Evolutionary conservation across 495 filamentous ascomycete species (phyloP).

Genomic region (Rostrohypoxylon terebratum): DNA sequence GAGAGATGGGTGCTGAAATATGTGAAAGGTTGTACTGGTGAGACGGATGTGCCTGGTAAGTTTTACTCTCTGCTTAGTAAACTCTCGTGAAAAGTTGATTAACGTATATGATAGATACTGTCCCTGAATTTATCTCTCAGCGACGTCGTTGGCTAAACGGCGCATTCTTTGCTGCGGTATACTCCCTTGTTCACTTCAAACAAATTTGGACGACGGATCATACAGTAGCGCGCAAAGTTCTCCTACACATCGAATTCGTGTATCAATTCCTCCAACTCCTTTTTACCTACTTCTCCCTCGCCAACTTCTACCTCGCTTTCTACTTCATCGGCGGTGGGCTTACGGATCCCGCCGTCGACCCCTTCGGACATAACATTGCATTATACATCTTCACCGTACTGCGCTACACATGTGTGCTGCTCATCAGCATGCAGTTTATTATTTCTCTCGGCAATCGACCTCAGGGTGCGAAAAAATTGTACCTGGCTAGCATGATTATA

Average conservation of each 20-base stretch:
- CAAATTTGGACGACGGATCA: slow-evolving; percentile 97
- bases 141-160: slow-evolving; percentile 97
- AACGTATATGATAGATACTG: slow-evolving; percentile 64
- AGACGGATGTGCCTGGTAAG: slow-evolving; percentile 96
- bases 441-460: slow-evolving; percentile 98
- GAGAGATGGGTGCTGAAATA: slow-evolving; percentile 98
- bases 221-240: slow-evolving; percentile 84
- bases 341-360: slow-evolving; percentile 81
- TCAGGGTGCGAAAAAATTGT: slow-evolving; percentile 94
- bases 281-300: slow-evolving; percentile 98
- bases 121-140: slow-evolving; percentile 96
- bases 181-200: slow-evolving; percentile 92
- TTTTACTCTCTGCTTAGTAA: slow-evolving; percentile 19
- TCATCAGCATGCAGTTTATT: slow-evolving; percentile 96
- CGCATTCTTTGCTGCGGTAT: slow-evolving; percentile 98
- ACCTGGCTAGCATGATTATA: slow-evolving; percentile 84
- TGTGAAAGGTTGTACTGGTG: slow-evolving; percentile 92
- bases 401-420: slow-evolving; percentile 83
- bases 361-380: slow-evolving; percentile 87
- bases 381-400: slow-evolving; percentile 87
- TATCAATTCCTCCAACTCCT: slow-evolving; percentile 92
- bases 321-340: slow-evolving; percentile 98
- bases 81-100: slow-evolving; percentile 22
- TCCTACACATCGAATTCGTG: slow-evolving; percentile 94
- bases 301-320: slow-evolving; percentile 99